Evolutionary conservation across 2,329 filamentous ascomycete species (phyloP), one percentile per base, ranked within the genome.

Genomic region (Botryotinia calthae): DNA sequence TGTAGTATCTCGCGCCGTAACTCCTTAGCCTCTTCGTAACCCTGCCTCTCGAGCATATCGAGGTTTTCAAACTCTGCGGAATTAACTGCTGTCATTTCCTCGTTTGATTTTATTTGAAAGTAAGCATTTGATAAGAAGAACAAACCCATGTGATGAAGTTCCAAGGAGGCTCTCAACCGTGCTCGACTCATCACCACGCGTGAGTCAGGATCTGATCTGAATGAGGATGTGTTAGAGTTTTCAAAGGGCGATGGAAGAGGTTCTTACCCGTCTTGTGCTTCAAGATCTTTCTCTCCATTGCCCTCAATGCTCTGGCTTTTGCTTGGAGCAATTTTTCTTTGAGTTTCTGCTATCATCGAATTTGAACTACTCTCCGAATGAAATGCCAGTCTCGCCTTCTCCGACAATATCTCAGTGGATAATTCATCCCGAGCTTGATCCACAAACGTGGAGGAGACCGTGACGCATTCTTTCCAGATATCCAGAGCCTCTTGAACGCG

Each of bases 51-150:
- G 10, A 89, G 83, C 76, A 87, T 88, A 77, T 97, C 93, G 4
- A 95, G 83, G 0, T 82, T 82, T 69, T 86, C 83, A 78, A 90
- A 94, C 25, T 91, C 87, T 1, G 90, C 88, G 0, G 92, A 93
- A 8, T 89, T 89, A 1, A 90, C 88, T 34, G 84, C 80, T 0
- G 90, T 94, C 77, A 91, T 83, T 1, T 87, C 85, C 62, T 87
- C 81, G 72, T 95, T 88, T 0, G 89, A 88, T 79, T 95, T 96
- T 74, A 97, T 92, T 79, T 97, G 93, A 79, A 90, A 98, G 76
- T 91, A 90, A 0, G 90, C 91, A 77, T 94, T 97, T 22, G 91
- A 94, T 40, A 91, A 91, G 79, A 97, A 97, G 82, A 98, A 98
- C 0, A 89, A 86, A 44, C 91, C 93, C 76, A 91, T 90, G 80